Evolutionary conservation across 345 rosid species (phyloP), one percentile per base, ranked within the genome.

Genomic region (Linum tenue): DNA sequence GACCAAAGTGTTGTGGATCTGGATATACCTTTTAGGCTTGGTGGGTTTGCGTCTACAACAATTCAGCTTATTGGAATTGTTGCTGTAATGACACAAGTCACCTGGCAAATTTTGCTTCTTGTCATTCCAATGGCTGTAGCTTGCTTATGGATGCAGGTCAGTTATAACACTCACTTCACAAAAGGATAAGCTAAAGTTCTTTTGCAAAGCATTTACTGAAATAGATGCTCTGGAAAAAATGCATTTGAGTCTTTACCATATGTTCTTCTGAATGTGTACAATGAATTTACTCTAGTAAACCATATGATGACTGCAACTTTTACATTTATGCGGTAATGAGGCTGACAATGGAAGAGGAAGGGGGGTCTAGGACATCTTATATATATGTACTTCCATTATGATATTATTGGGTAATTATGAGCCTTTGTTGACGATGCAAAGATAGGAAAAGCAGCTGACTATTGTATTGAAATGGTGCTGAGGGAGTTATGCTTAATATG

Each of bases 1-100:
- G 99, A 94, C 82, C 99, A 94, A 84, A 94, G 96, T 76, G 99
- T 94, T 17, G 99, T 94, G 63, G 99, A 94, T 78, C 97, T 94
- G 67, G 99, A 94, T 78, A 90, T 94, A 70, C 99, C 99, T 65
- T 94, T 94, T 78, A 84, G 99, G 75, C 97, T 94, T 75, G 96
- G 99, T 63, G 97, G 99, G 55, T 95, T 95, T 80, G 97, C 99
- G 72, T 95, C 99, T 56, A 95, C 99, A 44, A 95, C 99, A 15
- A 95, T 95, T 77, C 99, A 95, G 67, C 96, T 95, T 66, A 55
- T 91, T 62, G 97, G 99, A 67, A 95, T 95, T 63, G 95, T 95
- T 58, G 91, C 89, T 22, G 99, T 95, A 15, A 95, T 95, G 99
- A 80, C 92, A 39, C 77, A 81, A 69, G 99, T 95, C 55, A 95